Evolutionary conservation across 352 stramenopile genomes (phyloP), one percentile per base, ranked within the genome.

Genomic region (Peronospora farinosa): DNA sequence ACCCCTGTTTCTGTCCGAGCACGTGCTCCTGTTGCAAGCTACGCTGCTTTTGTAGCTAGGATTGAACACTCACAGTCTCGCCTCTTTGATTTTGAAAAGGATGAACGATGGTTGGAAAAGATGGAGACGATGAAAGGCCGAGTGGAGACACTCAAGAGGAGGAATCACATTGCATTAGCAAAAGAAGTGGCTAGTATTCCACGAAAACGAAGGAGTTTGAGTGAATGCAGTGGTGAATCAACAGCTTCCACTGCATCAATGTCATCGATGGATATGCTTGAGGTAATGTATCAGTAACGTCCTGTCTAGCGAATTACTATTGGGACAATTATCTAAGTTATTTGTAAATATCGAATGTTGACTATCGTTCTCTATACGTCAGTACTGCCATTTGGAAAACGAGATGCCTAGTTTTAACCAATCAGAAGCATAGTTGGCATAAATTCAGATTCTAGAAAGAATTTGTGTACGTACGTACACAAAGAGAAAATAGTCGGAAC

Each of bases 311-410:
- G n/a, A n/a, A n/a, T n/a, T n/a, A n/a, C n/a, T n/a, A n/a, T n/a
- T n/a, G n/a, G n/a, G n/a, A n/a, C n/a, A n/a, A 40, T 57, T 38
- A 49, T 17, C 43, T 69, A 69, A 69, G 32, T 69, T 65, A 65
- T 69, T 69, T 30, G 7, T 32, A 7, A 12, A 0, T 32, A 32
- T 59, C 23, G 54, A 63, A 57, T 64, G 46, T 61, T 69, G 33
- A 38, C 2, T 13, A 19, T 27, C 23, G 23, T 27, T 2, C 23
- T 4, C 23, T 27, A 5, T 0, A 27, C 23, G 23, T 27, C 23
- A 27, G 3, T 27, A 10, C 27, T 31, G 5, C n/a, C n/a, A n/a
- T n/a, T n/a, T n/a, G n/a, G n/a, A n/a, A n/a, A n/a, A n/a, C n/a
- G n/a, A n/a, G n/a, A n/a, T n/a, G n/a, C n/a, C n/a, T 28, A 27